Evolutionary conservation across 2,329 filamentous ascomycete genomes (phyloP), one percentile per base, ranked within the genome.

Genomic region (Cladobotryum mycophilum): DNA sequence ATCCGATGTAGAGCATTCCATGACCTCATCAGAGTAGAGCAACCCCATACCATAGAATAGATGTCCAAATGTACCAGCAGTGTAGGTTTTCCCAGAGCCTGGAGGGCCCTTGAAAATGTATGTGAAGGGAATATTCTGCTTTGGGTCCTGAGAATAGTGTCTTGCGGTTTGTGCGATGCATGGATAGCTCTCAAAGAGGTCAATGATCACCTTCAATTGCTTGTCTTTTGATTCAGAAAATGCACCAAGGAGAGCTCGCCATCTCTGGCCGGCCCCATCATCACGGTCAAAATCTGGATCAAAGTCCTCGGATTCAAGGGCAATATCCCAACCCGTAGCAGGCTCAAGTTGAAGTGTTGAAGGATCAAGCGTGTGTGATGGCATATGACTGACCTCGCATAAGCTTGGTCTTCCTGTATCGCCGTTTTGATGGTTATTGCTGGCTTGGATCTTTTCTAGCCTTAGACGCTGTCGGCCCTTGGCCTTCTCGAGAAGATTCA

Each of bases 271-370:
- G 12, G 45, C 35, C 7, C 36, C 41, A 6, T 37, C 45, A 12
- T 20, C 20, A n/a, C 45, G 25, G 11, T 48, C 13, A 18, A 33
- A 41, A 13, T 41, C 9, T 4, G 20, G n/a, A 48, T 48, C 45
- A 20, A 48, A 41, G 17, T 48, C 45, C 12, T 48, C n/a, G 6
- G 45, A 22, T 25, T 47, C 14, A 30, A 47, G 35, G n/a, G 40
- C 20, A 33, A 41, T 33, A 15, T 47, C 35, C 14, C 30, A 15
- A 4, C 6, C 13, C n/a, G 25, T 35, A 18, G 38, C 30, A 34
- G 13, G 18, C 17, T 12, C 15, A 17, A 7, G 36, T 40, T n/a
- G 45, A 47, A 7, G 22, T 25, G 22, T 4, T 25, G 22, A 4
- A 7, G 4, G 4, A 25, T 25, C 22, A 7, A 7, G 7, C 22